These are phyloP conservation scores for Pseudogymnoascus sp. DNA, from an alignment of 2,329 filamentous ascomycete species.

Conservation along the genomic window DNA sequence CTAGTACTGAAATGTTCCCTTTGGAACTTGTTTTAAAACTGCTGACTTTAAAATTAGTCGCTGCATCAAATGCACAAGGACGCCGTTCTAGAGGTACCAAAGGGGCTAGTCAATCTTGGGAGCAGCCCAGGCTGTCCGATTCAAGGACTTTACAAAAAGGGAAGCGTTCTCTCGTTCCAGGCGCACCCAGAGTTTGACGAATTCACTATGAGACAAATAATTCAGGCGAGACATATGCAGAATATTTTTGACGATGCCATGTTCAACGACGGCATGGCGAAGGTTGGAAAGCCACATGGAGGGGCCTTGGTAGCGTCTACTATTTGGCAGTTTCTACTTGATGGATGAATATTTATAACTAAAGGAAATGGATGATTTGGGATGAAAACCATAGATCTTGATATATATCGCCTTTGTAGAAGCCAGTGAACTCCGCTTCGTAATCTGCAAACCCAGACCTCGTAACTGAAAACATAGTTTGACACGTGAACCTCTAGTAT, in stretches of 20 bases:
- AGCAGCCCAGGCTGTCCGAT: slow-evolving; percentile 59
- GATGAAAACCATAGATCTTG: neutral
- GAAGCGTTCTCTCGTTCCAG: slow-evolving; percentile 66
- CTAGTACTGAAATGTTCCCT: neutral
- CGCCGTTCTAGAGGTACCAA: slow-evolving; percentile 57
- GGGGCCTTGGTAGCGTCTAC: neutral
- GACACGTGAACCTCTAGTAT: neutral
- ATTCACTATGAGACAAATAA: slow-evolving; percentile 61
- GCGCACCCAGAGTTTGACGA: slow-evolving; percentile 78
- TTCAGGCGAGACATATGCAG: slow-evolving; percentile 53
- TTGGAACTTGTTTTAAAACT: neutral
- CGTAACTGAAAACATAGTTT: neutral
- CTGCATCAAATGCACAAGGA: slow-evolving; percentile 75
- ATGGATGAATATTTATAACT: neutral
- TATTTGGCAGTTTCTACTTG: neutral
- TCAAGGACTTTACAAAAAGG: slow-evolving; percentile 69
- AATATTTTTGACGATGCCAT: slow-evolving; percentile 66
- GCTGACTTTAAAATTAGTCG: neutral
- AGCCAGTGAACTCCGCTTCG: neutral
- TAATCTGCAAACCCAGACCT: neutral
- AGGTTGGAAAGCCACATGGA: neutral
- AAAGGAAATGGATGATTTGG: neutral
- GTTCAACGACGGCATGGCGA: slow-evolving; percentile 50
- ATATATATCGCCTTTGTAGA: neutral
- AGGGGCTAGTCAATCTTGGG: slow-evolving; percentile 54